A percentile compares a stretch with the other conserved stretches of the same genome.
phyloP scores from a whole-genome alignment of 441 rosid genomes.

The Aquilaria agallochum region DNA sequence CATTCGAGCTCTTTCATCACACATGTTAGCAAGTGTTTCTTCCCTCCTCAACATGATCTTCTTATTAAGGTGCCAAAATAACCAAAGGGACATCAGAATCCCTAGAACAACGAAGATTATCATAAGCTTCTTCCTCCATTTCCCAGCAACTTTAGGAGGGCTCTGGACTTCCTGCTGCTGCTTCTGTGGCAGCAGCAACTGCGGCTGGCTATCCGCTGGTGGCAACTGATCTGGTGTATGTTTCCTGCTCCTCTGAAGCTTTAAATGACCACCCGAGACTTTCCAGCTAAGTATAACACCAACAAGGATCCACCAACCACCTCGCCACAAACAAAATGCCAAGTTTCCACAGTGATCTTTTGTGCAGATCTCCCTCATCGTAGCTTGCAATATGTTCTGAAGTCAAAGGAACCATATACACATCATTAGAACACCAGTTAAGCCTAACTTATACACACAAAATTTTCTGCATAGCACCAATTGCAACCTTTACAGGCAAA shows the following conservation, averaged over 20 bases:
- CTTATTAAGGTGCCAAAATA: slow-evolving; percentile 49
- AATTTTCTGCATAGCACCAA: too few species aligned
- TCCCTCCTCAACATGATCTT: slow-evolving; percentile 41
- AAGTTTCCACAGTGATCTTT: slow-evolving; percentile 27
- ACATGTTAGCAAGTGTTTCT: slow-evolving; percentile 86
- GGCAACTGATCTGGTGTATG: slow-evolving; percentile 28
- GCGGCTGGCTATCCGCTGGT: slow-evolving; percentile 38
- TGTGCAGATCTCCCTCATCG: slow-evolving; percentile 14
- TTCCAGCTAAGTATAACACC: slow-evolving; percentile 38
- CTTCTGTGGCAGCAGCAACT: slow-evolving; percentile 41
- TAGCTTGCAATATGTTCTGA: slow-evolving; percentile 38
- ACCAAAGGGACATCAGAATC: slow-evolving; percentile 53
- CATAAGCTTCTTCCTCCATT: slow-evolving; percentile 73
- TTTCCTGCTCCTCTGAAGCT: slow-evolving; percentile 29
- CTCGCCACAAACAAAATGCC: slow-evolving; percentile 30
- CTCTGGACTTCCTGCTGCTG: slow-evolving; percentile 47
- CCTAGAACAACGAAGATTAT: slow-evolving; percentile 54
- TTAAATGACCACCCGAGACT: slow-evolving; percentile 31
- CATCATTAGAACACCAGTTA: slow-evolving; percentile 9
- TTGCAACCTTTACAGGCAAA: too few species aligned
- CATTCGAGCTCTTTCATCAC: slow-evolving; percentile 96
- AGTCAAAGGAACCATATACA: slow-evolving; percentile 23
- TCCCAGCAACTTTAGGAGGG: slow-evolving; percentile 58
- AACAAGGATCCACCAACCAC: slow-evolving; percentile 54
- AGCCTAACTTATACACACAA: neutral